Base-by-base conservation (phyloP, 257 asterid species). In the Plantago ovata region DNA sequence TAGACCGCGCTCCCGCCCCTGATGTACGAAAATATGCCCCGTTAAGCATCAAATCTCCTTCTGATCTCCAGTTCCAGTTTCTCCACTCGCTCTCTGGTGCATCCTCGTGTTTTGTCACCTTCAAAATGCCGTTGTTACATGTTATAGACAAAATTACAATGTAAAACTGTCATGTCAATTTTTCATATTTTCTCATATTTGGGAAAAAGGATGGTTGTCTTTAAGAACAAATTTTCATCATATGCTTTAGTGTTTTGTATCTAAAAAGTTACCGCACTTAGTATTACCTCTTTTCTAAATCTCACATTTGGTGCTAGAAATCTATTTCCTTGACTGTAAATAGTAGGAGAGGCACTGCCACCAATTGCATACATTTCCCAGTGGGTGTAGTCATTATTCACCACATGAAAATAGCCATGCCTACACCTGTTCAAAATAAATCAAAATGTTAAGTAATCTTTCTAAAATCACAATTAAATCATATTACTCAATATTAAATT, bases 291-390 rank as follows among this genome's bases (percentile, higher is more conserved):
- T 65, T 89, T 89, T 1, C n/a, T 69, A 42, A 43, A 69, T 60
- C 69, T 57, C 3, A 28, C 46, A 62, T 75, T 41, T 13, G 96
- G 85, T 39, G 96, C 95, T 63, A 89, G 94, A 70, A 85, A 89
- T 59, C 95, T 74, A 1, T 88, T 88, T 15, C 96, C 96, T 46
- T 88, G 95, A 66, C 96, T 88, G 61, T 77, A 74, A 46, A 89
- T 85, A 7, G 95, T 89, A 9, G 95, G 96, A 19, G 88, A 23
- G 14, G 95, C 97, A 72, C 97, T 89, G 18, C 95, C 95, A 3
- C 96, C 95, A 66, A 89, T 76, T 0, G 95, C 96, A 70, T 89
- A 89, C 96, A 83, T 79, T 69, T 81, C 95, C 96, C 96, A 89
- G 16, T 83, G 95, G 3, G 94, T 89, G 44, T 88, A 88, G 58